phyloP scores from a whole-genome alignment of 2,329 filamentous ascomycete species.

The Colletotrichum orchidophilum region DNA sequence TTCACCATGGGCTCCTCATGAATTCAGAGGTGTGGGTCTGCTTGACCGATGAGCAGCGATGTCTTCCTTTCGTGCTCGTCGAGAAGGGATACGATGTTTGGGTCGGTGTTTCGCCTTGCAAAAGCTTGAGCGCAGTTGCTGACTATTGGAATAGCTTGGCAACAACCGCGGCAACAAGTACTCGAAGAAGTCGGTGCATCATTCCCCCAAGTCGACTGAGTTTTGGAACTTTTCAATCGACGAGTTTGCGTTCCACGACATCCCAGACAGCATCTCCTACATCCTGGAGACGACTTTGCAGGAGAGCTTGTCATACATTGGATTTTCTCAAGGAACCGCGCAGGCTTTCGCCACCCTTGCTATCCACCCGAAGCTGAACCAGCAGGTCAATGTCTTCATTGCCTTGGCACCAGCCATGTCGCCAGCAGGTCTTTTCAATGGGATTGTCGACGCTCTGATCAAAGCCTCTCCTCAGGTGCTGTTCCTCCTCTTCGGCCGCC shows the following conservation, averaged over 20 bases:
- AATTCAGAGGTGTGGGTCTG: slow-evolving; percentile 99
- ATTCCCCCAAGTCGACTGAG: slow-evolving; percentile 75
- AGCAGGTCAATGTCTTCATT: slow-evolving; percentile 95
- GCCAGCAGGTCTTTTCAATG: slow-evolving; percentile 87
- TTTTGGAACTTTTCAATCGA: slow-evolving; percentile 99
- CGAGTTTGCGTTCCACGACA: slow-evolving; percentile 97
- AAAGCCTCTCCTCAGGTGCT: slow-evolving; percentile 93
- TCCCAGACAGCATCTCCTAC: slow-evolving; percentile 93
- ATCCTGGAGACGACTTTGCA: slow-evolving; percentile 86
- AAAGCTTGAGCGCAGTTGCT: slow-evolving; percentile 31
- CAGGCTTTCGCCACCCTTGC: slow-evolving; percentile 95
- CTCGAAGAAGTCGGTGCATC: slow-evolving; percentile 88
- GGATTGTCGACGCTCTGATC: slow-evolving; percentile 90
- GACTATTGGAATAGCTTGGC: slow-evolving; percentile 69
- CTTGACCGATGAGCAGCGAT: slow-evolving; percentile 84
- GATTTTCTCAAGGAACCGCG: slow-evolving; percentile 96
- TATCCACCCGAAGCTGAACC: slow-evolving; percentile 90
- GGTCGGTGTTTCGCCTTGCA: slow-evolving; percentile 59
- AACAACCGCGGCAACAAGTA: slow-evolving; percentile 99
- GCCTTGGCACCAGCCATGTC: slow-evolving; percentile 97
- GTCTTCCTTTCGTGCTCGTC: slow-evolving; percentile 87
- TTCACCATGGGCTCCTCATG: slow-evolving; percentile 97
- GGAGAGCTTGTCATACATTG: slow-evolving; percentile 90
- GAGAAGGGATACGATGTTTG: slow-evolving; percentile 96
- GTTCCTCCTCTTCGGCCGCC: slow-evolving; percentile 90